phyloP scores from a whole-genome alignment of 1,284 basidiomycete genomes.

The Apiotrichum domesticum region DNA sequence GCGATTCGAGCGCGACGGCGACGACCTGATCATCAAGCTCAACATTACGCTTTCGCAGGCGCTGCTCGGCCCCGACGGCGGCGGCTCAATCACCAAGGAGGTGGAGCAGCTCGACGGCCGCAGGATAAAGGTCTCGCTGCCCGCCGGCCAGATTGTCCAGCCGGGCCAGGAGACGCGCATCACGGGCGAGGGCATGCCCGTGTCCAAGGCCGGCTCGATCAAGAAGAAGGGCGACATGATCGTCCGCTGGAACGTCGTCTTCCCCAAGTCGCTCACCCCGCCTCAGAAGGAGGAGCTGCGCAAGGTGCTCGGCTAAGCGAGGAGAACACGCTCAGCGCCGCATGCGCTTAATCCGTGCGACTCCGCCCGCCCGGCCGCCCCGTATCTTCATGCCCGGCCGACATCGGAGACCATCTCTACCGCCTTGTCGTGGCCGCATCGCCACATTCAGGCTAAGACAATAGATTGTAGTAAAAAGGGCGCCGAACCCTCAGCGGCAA shows the following conservation, averaged over 20 bases:
- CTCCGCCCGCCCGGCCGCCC: too few relatives aligned
- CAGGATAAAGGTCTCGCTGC: slow-evolving; percentile 62
- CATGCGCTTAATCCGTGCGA: too few relatives aligned
- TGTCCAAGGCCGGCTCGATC: slow-evolving; percentile 67
- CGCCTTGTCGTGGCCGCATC: too few relatives aligned
- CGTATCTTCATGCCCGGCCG: too few relatives aligned
- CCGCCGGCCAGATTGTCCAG: slow-evolving; percentile 64
- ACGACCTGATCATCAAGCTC: slow-evolving; percentile 63
- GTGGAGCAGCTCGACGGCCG: slow-evolving; percentile 72
- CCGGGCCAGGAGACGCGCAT: slow-evolving; percentile 69
- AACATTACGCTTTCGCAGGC: slow-evolving; percentile 77
- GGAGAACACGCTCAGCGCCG: too few relatives aligned
- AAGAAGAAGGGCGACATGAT: slow-evolving; percentile 76
- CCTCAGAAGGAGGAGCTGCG: slow-evolving; percentile 71
- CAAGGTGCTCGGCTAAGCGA: slow-evolving; percentile 54
- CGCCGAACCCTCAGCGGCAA: slow-evolving; percentile 1
- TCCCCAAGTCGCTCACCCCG: slow-evolving; percentile 67
- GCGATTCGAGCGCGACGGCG: slow-evolving; percentile 66
- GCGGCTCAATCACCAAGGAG: slow-evolving; percentile 48
- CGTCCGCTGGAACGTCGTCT: slow-evolving; percentile 74
- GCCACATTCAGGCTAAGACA: background rate
- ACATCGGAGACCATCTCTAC: too few relatives aligned
- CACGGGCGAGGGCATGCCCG: slow-evolving; percentile 80
- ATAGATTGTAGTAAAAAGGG: slow-evolving; percentile 1
- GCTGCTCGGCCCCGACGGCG: slow-evolving; percentile 52